Evolutionary conservation across 345 rosid species (phyloP).

Genomic region (Gossypium australe): DNA sequence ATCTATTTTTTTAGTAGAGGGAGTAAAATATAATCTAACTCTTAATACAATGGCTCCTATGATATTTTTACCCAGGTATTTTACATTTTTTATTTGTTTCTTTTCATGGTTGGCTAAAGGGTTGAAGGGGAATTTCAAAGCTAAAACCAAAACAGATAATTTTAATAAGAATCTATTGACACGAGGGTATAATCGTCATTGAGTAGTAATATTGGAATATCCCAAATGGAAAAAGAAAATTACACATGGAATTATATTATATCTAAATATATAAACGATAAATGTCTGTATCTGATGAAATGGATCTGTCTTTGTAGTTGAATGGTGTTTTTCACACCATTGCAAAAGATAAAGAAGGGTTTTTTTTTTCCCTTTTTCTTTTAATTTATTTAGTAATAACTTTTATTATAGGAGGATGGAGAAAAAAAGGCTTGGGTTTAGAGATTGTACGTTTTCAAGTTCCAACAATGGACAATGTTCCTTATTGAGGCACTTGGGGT

Average conservation of each 20-base stretch:
- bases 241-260: neutral
- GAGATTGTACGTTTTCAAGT: neutral
- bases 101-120: conserved; percentile 2
- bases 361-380: neutral
- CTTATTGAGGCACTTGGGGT: neutral
- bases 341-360: neutral
- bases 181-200: conserved; percentile 7
- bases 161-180: neutral
- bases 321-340: conserved; percentile 15
- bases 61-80: neutral
- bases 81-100: neutral
- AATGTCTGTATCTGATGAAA: conserved; percentile 9
- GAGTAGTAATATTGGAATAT: neutral
- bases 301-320: conserved; percentile 19
- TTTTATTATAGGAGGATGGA: neutral
- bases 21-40: too few relatives aligned
- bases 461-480: neutral
- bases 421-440: neutral
- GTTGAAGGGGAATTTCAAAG: neutral
- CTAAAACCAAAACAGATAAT: neutral
- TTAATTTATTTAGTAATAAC: neutral
- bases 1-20: too few relatives aligned
- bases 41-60: too few relatives aligned
- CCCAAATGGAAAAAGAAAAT: neutral
- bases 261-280: neutral